These are phyloP conservation scores for Cutaneotrichosporon cutaneum DNA, from an alignment of 1,284 basidiomycete species.

Conservation along the genomic window DNA sequence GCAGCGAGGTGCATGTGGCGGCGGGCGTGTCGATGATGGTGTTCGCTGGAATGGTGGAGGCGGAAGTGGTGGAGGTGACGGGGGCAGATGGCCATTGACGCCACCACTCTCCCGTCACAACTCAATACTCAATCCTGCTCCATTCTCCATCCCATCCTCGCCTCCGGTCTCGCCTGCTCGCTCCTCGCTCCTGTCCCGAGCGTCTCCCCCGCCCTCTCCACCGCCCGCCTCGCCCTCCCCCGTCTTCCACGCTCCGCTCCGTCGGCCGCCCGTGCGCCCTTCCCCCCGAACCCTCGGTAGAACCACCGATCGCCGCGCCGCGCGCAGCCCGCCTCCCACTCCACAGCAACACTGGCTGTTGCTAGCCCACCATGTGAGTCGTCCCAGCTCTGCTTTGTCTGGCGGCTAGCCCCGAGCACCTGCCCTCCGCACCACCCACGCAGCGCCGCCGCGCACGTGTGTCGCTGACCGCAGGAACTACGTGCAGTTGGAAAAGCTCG, in stretches of 20 bases:
- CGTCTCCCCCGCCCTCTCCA: neutral
- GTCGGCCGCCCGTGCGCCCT: neutral
- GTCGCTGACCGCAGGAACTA: slow-evolving; percentile 49
- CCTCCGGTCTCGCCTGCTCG: neutral
- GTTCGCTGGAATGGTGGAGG: neutral
- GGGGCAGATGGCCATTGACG: neutral
- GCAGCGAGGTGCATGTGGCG: too few relatives aligned
- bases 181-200: neutral
- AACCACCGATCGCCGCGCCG: neutral
- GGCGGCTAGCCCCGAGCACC: too few relatives aligned
- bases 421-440: too few relatives aligned
- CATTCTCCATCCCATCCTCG: neutral
- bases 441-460: slow-evolving; percentile 11
- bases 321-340: neutral
- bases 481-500: slow-evolving; percentile 79
- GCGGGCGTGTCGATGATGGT: too few relatives aligned
- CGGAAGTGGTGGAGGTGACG: neutral
- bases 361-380: neutral
- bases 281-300: neutral
- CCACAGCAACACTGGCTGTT: neutral
- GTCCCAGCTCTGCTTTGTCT: too few relatives aligned
- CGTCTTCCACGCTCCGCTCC: neutral
- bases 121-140: neutral
- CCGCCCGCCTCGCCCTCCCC: neutral
- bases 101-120: neutral